Conservation (phyloP, 1,284 basidiomycete genomes). For the Neonothopanus nambi region DNA sequence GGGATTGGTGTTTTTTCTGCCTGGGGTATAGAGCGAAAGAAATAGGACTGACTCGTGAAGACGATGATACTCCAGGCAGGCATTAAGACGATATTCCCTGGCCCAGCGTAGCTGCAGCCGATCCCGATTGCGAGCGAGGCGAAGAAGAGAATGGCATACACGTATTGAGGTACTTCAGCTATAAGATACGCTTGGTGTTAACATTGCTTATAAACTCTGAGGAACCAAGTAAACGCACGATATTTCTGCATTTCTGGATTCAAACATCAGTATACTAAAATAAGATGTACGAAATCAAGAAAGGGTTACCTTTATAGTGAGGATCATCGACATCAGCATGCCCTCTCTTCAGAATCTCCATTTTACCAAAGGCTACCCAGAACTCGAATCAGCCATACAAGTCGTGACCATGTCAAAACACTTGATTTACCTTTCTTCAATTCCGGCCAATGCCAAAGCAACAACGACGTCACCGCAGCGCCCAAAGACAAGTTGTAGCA, state of each 20-base stretch:
- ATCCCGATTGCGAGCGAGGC: slow-evolving; percentile 53
- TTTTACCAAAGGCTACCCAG: slow-evolving; percentile 39
- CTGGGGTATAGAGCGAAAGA: too few relatives aligned
- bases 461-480: slow-evolving; percentile 47
- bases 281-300: background rate
- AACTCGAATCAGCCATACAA: background rate
- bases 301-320: slow-evolving; percentile 40
- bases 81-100: slow-evolving; percentile 44
- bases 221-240: slow-evolving; percentile 13
- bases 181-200: background rate
- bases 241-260: slow-evolving; percentile 50
- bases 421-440: slow-evolving; percentile 25
- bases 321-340: slow-evolving; percentile 46
- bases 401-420: too few relatives aligned
- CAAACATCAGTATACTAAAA: slow-evolving; percentile 2
- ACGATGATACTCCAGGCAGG: slow-evolving; percentile 55
- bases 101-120: slow-evolving; percentile 49
- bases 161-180: slow-evolving; percentile 55
- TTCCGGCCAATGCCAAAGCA: slow-evolving; percentile 54
- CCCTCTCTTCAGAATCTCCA: slow-evolving; percentile 39
- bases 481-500: slow-evolving; percentile 53
- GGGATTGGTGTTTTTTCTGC: too few relatives aligned
- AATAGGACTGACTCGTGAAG: slow-evolving; percentile 38
- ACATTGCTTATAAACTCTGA: background rate
- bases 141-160: slow-evolving; percentile 47